Percentiles rank a stretch among this genome's conserved stretches.
Conservation (phyloP, 2,329 filamentous ascomycete genomes). For the Sclerotinia nivalis region DNA sequence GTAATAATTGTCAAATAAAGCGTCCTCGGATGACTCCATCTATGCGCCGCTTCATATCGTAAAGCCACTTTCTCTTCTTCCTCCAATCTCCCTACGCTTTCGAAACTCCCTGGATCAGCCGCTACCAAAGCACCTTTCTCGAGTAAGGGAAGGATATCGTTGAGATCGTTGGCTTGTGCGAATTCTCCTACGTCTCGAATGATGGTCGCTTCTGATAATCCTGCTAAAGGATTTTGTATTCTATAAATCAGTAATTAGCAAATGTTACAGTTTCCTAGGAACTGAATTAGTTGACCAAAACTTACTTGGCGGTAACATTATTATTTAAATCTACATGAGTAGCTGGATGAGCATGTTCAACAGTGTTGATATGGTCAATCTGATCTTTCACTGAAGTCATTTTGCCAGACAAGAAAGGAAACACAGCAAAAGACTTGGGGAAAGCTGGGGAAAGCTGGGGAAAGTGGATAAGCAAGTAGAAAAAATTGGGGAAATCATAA, state of each 20-base stretch:
- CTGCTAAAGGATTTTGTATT: conserved; percentile 53
- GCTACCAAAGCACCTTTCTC: conserved; percentile 73
- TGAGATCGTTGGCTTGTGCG: conserved; percentile 58
- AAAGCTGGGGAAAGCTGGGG: conserved; percentile 8
- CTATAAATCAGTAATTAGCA: neutral
- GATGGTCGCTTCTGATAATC: conserved; percentile 52
- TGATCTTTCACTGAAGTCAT: conserved; percentile 17
- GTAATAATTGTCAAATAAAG: conserved; percentile 67
- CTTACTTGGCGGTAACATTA: conserved; percentile 23
- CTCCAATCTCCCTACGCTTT: conserved; percentile 59
- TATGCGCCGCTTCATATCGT: conserved; percentile 63
- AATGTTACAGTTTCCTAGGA: neutral
- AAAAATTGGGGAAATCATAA: neutral
- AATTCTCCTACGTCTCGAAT: conserved; percentile 61
- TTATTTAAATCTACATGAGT: conserved; percentile 24
- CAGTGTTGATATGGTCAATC: neutral
- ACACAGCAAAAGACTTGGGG: neutral
- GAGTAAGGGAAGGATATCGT: conserved; percentile 58
- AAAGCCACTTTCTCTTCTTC: conserved; percentile 61
- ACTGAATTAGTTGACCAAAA: neutral
- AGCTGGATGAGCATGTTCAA: conserved; percentile 23
- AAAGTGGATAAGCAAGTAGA: conserved; percentile 2
- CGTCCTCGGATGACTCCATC: conserved; percentile 63
- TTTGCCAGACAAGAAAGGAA: conserved; percentile 1
- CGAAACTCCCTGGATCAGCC: conserved; percentile 65